These are phyloP conservation scores for Sisymbrium irio DNA, from an alignment of 345 rosid genomes.

Conservation along the genomic window DNA sequence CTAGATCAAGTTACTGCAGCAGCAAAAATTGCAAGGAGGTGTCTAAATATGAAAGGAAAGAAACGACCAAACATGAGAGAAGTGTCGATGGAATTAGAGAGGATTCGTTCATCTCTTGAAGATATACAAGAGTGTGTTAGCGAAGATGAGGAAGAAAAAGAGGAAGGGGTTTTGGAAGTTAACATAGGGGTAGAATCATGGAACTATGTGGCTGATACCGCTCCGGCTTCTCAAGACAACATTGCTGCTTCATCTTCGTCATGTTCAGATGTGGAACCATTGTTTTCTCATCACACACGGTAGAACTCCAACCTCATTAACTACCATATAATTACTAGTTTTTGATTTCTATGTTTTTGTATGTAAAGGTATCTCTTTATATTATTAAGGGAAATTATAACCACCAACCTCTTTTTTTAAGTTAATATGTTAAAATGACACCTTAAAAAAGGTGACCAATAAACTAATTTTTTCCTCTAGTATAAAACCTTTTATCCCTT, in stretches of 20 bases:
- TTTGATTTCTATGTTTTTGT: too few relatives aligned
- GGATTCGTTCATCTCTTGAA: neutral
- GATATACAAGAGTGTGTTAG: neutral
- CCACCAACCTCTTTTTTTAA: too few relatives aligned
- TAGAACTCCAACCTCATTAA: too few relatives aligned
- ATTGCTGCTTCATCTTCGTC: neutral
- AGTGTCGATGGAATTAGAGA: neutral
- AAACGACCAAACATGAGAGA: neutral
- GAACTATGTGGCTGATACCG: neutral
- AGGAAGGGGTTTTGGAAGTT: neutral
- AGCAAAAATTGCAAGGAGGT: conserved; percentile 30
- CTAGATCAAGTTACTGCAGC: conserved; percentile 6
- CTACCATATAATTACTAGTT: too few relatives aligned
- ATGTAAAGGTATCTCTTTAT: too few relatives aligned
- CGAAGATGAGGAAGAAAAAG: neutral
- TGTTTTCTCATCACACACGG: neutral
- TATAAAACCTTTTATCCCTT: too few relatives aligned
- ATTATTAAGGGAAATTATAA: too few relatives aligned
- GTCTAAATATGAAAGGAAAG: conserved; percentile 15
- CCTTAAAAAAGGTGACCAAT: too few relatives aligned
- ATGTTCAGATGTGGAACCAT: neutral
- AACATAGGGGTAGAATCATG: too few relatives aligned
- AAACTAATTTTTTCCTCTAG: too few relatives aligned
- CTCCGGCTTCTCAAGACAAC: neutral
- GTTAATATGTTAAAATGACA: too few relatives aligned